phyloP scores from a whole-genome alignment of 176 grass and related monocot species.

The Otatea glauca region DNA sequence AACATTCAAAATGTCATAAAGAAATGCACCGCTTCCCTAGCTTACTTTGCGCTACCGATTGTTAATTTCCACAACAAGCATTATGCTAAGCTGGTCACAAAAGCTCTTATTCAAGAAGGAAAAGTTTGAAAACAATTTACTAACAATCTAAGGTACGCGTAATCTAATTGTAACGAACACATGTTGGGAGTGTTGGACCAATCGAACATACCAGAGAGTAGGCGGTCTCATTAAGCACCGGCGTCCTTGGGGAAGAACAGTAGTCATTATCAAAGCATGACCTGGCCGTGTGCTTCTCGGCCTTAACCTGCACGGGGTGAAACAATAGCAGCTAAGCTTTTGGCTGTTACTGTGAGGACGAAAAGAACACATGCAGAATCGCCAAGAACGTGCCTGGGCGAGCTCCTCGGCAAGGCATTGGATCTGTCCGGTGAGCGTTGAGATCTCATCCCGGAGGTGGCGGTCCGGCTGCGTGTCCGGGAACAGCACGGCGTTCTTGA shows the following conservation, averaged over 20 bases:
- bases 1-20: background rate
- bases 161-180: background rate
- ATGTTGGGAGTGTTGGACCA: constrained; percentile 4
- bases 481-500: constrained; percentile 89
- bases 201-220: constrained; percentile 63
- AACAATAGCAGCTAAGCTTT: constrained; percentile 11
- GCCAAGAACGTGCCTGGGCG: constrained; percentile 61
- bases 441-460: constrained; percentile 80
- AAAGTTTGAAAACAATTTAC: background rate
- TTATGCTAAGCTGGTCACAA: background rate
- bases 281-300: constrained; percentile 60
- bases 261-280: constrained; percentile 65
- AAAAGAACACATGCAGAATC: background rate
- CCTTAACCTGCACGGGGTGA: constrained; percentile 63
- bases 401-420: constrained; percentile 90
- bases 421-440: constrained; percentile 81
- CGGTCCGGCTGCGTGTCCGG: constrained; percentile 70
- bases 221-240: constrained; percentile 53
- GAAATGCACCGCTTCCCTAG: background rate
- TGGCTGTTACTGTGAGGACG: background rate
- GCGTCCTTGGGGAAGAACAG: constrained; percentile 66
- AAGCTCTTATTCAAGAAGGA: background rate
- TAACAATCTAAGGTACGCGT: background rate
- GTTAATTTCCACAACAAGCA: background rate
- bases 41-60: background rate